These are phyloP conservation scores for Scolecobasidium constrictum DNA, from an alignment of 2,329 filamentous ascomycete species.

Conservation along the genomic window DNA sequence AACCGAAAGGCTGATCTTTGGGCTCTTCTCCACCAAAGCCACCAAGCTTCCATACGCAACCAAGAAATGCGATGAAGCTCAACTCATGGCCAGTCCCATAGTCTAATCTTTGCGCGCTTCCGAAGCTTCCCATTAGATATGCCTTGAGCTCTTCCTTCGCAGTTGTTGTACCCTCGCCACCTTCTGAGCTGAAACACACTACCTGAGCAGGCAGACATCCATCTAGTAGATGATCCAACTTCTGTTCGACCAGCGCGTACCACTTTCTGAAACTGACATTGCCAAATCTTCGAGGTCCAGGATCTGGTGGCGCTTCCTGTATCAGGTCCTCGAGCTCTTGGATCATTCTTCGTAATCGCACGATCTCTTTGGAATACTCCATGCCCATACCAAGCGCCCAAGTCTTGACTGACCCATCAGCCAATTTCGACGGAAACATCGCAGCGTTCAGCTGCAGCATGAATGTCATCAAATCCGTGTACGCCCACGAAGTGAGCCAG, in stretches of 20 bases:
- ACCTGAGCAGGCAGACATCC: slow-evolving; percentile 44
- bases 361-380: slow-evolving; percentile 46
- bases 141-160: slow-evolving; percentile 54
- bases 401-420: slow-evolving; percentile 34
- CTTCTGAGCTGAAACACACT: slow-evolving; percentile 21
- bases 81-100: slow-evolving; percentile 96
- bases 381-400: slow-evolving; percentile 37
- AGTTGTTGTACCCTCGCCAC: slow-evolving; percentile 20
- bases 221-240: slow-evolving; percentile 44
- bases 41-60: slow-evolving; percentile 80
- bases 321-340: slow-evolving; percentile 54
- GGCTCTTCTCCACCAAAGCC: slow-evolving; percentile 48
- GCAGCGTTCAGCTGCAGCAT: slow-evolving; percentile 82
- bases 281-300: slow-evolving; percentile 79
- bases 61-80: slow-evolving; percentile 87
- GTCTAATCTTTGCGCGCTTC: slow-evolving; percentile 79
- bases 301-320: slow-evolving; percentile 70
- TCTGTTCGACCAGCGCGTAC: slow-evolving; percentile 57
- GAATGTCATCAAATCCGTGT: slow-evolving; percentile 78
- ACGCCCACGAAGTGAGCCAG: slow-evolving; percentile 73
- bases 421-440: slow-evolving; percentile 59
- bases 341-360: slow-evolving; percentile 56
- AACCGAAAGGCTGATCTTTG: slow-evolving; percentile 27
- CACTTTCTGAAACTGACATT: slow-evolving; percentile 85
- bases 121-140: slow-evolving; percentile 80